phyloP scores from a whole-genome alignment of 2,329 filamentous ascomycete genomes.

The Cercospora brassicicola region DNA sequence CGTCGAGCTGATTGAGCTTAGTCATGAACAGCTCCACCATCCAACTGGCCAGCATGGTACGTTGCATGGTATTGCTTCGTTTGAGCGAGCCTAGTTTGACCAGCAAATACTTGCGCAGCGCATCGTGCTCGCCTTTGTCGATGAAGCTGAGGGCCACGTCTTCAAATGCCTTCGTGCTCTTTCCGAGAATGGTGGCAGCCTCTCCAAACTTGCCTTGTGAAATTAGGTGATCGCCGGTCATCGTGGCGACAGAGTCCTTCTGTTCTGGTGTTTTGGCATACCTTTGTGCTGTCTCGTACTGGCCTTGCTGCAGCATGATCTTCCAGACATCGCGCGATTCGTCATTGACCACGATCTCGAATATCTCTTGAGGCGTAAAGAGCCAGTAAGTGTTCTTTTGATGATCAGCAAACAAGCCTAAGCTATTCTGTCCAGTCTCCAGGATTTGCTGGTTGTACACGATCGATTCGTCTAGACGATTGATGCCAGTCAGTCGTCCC shows the following conservation, averaged over 20 bases:
- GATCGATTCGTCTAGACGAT: constrained; percentile 79
- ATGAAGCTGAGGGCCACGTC: constrained; percentile 91
- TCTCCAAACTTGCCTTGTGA: constrained; percentile 79
- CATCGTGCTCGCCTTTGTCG: constrained; percentile 85
- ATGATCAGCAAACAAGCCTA: constrained; percentile 84
- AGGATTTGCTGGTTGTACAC: constrained; percentile 88
- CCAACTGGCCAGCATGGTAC: constrained; percentile 94
- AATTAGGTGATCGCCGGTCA: constrained; percentile 85
- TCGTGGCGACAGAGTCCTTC: constrained; percentile 86
- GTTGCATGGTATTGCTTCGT: constrained; percentile 83
- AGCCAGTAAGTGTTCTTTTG: constrained; percentile 98
- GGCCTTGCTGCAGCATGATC: constrained; percentile 80
- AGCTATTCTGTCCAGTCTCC: constrained; percentile 71
- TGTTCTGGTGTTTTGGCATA: constrained; percentile 79
- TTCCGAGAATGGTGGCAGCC: constrained; percentile 86
- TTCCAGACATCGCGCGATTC: constrained; percentile 94
- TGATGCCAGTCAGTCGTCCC: constrained; percentile 77
- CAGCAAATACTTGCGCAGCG: constrained; percentile 82
- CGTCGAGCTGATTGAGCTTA: constrained; percentile 90
- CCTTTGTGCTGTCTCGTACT: constrained; percentile 83
- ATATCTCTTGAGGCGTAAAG: constrained; percentile 87
- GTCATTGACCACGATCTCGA: constrained; percentile 85
- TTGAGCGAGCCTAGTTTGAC: constrained; percentile 81
- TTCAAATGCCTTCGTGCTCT: constrained; percentile 95
- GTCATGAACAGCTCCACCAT: constrained; percentile 96